phyloP scores from a whole-genome alignment of 2,329 filamentous ascomycete genomes.

The Penicillium sp. region DNA sequence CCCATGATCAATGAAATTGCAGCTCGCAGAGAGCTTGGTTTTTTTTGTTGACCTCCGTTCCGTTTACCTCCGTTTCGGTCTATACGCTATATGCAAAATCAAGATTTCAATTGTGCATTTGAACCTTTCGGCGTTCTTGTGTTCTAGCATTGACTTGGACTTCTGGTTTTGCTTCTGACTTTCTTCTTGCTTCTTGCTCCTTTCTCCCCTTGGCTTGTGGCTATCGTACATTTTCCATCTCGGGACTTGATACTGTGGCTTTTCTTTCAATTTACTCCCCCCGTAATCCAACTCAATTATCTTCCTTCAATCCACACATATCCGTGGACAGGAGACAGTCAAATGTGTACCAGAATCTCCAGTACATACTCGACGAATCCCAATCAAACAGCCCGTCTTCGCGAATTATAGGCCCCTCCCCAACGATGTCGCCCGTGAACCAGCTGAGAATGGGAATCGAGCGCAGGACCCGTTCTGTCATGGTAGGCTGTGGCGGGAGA shows the following conservation, averaged over 20 bases:
- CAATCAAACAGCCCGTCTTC: constrained; percentile 66
- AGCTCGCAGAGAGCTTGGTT: constrained; percentile 12
- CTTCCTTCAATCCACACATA: constrained; percentile 60
- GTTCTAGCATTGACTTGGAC: too few species aligned
- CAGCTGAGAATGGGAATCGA: constrained; percentile 70
- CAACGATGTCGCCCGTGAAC: constrained; percentile 61
- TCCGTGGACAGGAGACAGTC: constrained; percentile 61
- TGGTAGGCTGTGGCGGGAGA: constrained; percentile 67
- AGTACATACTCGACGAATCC: constrained; percentile 62
- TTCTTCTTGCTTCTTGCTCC: not conserved
- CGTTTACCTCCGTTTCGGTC: too few species aligned
- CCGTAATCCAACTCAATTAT: constrained; percentile 34
- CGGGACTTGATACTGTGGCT: not conserved
- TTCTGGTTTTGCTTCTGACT: too few species aligned
- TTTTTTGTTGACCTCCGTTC: constrained; percentile 5
- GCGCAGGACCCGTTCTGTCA: constrained; percentile 63
- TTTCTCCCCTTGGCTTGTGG: not conserved
- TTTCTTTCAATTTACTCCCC: too few species aligned
- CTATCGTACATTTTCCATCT: not conserved
- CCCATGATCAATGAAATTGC: constrained; percentile 28
- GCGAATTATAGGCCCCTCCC: constrained; percentile 46
- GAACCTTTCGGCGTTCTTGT: not conserved
- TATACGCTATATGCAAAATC: not conserved
- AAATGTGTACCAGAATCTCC: constrained; percentile 60
- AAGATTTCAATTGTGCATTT: not conserved